Base-by-base conservation (phyloP, 2,329 filamentous ascomycete species). In the Cladosporium oxysporum region DNA sequence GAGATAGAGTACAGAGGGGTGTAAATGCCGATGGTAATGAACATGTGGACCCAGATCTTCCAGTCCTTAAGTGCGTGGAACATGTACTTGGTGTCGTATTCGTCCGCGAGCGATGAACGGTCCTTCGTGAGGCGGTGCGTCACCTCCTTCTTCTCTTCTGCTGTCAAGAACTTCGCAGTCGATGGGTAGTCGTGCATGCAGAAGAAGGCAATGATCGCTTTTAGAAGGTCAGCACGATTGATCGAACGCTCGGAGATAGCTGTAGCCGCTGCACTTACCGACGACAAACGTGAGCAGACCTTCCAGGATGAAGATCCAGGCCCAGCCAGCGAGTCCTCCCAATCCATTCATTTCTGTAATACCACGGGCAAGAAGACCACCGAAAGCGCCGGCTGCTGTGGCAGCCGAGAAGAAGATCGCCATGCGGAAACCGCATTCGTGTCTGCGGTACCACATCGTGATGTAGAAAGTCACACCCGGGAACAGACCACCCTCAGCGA, bases 401-500 rank as follows among this genome's bases (percentile, higher is more conserved):
- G 49, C 49, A 29, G 49, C 49, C n/a, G 49, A 52, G 49, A 0
- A 95, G 79, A 0, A 92, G 91, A 0, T 91, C 91, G 49, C 49
- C 0, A 91, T 90, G 0, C 90, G 92, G 81, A 95, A 95, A 58
- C 91, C 92, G 62, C 94, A 90, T 72, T 96, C 92, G 18, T 84
- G 85, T 37, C 91, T 84, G 74, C 87, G 89, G 72, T 95, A 96
- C 92, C 92, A 96, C 74, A 90, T 93, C 0, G 80, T 83, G 1
- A 90, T 81, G 69, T 87, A 90, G 77, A 88, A 90, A 3, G 90
- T 67, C 6, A 76, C 71, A 18, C 49, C 49, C 1, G 82, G 82
- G 23, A 49, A 83, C 0, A 94, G 81, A 6, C 91, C 91, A 49
- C 50, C 66, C 41, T 68, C 64, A 26, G 59, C 50, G 31, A 71